Base-by-base conservation (phyloP, 257 asterid species). In the Gentiana macrophylla region DNA sequence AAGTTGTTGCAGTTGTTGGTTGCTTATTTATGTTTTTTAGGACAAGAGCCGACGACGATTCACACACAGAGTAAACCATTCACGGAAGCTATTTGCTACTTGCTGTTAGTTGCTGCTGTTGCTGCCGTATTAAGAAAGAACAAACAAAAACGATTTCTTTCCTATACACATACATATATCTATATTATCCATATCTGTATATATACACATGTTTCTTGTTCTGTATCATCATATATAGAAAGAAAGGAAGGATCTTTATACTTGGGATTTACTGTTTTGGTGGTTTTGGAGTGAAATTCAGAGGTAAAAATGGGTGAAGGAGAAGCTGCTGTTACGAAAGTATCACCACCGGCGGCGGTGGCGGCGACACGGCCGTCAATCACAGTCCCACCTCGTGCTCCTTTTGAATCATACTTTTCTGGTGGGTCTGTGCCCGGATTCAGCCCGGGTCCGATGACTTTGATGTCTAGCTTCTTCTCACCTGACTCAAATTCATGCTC, bases 401-500 rank as follows among this genome's bases (percentile, higher is more conserved):
- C 80, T 1, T 63, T 67, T 44, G 80, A 74, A 13, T 3, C 69
- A 33, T 47, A 67, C n/a, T 70, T 70, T 12, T 3, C 61, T 12
- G 64, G 63, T 54, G 74, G 77, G 50, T 63, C 62, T 12, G 41
- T 72, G 37, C 68, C 71, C 52, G 72, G 67, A 11, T 70, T 67
- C 32, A 75, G 80, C 53, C 80, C 80, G 1, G 80, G 80, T 50
- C 74, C 77, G 32, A 67, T 75, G 70, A 63, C 77, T 34, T 60
- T 75, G 12, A 35, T 75, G 11, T 67, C 80, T 37, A 78, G 73
- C 67, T 75, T 80, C 76, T 82, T 86, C 66, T 49, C 95, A 38
- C 80, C 80, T 72, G 84, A 81, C 72, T 59, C 81, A 67, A 52
- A 77, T 77, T 50, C 35, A 56, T 61, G 64, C 55, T 78, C 94